Percentiles rank a stretch among this genome's conserved stretches.
Conservation (phyloP, 2,329 filamentous ascomycete species). For the Pyricularia grisea region DNA sequence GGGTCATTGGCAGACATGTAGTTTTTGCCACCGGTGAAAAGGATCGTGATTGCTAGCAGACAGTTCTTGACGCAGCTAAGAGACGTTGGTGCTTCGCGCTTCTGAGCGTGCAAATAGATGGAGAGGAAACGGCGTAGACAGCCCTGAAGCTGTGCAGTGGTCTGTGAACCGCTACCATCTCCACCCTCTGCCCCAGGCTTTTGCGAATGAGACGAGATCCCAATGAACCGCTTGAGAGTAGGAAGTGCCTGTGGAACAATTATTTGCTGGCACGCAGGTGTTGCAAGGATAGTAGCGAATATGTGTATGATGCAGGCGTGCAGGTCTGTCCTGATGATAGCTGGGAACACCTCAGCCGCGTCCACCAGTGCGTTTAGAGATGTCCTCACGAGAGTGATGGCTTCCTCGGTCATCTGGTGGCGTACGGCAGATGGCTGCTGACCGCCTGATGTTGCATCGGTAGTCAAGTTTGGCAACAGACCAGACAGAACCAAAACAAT, state of each 20-base stretch:
- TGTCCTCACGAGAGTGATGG: constrained; percentile 67
- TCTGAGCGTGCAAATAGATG: constrained; percentile 68
- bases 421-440: constrained; percentile 32
- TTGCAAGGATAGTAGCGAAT: constrained; percentile 85
- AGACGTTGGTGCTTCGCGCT: constrained; percentile 64
- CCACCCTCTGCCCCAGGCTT: not conserved
- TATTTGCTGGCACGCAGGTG: constrained; percentile 74
- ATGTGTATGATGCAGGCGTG: constrained; percentile 97
- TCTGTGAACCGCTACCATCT: constrained; percentile 29
- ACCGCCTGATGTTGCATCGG: constrained; percentile 42
- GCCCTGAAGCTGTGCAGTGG: constrained; percentile 64
- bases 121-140: constrained; percentile 75
- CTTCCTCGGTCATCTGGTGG: constrained; percentile 79
- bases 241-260: constrained; percentile 86
- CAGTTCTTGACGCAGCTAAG: constrained; percentile 89
- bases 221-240: constrained; percentile 84
- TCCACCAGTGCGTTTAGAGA: constrained; percentile 85
- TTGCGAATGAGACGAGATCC: constrained; percentile 51
- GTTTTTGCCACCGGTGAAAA: constrained; percentile 73
- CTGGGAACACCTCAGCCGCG: constrained; percentile 89
- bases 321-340: constrained; percentile 91
- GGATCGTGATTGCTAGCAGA: constrained; percentile 76
- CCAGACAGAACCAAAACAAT: constrained; percentile 89
- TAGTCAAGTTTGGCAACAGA: constrained; percentile 69
- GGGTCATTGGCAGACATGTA: constrained; percentile 66